These are phyloP conservation scores for Scheffersomyces quercinus DNA, from an alignment of 1,139 yeast species.

Conservation along the genomic window DNA sequence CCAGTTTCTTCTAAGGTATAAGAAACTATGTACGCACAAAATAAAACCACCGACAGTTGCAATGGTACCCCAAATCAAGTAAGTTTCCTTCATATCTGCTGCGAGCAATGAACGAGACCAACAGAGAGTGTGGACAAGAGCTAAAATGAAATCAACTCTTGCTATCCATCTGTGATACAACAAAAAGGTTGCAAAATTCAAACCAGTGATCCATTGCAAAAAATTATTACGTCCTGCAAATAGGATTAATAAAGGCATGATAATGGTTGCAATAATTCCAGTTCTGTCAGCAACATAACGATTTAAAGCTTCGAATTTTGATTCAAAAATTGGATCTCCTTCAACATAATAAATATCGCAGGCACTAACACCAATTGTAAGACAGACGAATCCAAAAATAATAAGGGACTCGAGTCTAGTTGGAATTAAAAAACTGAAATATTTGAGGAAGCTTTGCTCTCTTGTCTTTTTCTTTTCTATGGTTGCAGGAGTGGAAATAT, in stretches of 20 bases:
- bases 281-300: slow-evolving; percentile 26
- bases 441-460: slow-evolving; percentile 17
- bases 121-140: slow-evolving; percentile 37
- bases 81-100: slow-evolving; percentile 16
- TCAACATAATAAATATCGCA: slow-evolving; percentile 16
- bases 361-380: slow-evolving; percentile 10
- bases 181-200: slow-evolving; percentile 31
- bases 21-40: slow-evolving; percentile 18
- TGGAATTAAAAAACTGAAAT: slow-evolving; percentile 17
- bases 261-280: slow-evolving; percentile 25
- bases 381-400: slow-evolving; percentile 9
- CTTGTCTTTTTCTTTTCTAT: slow-evolving; percentile 24
- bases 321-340: slow-evolving; percentile 23
- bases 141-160: slow-evolving; percentile 24
- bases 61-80: slow-evolving; percentile 30
- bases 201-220: slow-evolving; percentile 36
- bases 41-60: slow-evolving; percentile 32
- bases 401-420: slow-evolving; percentile 9
- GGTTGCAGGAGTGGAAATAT: slow-evolving; percentile 34
- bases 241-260: slow-evolving; percentile 30
- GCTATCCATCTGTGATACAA: slow-evolving; percentile 36
- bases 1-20: slow-evolving; percentile 15
- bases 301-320: slow-evolving; percentile 15
- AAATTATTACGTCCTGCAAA: slow-evolving; percentile 43
- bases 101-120: slow-evolving; percentile 17